Evolutionary conservation across 352 stramenopile species (phyloP).

Genomic region (Globisporangium cystogenes): DNA sequence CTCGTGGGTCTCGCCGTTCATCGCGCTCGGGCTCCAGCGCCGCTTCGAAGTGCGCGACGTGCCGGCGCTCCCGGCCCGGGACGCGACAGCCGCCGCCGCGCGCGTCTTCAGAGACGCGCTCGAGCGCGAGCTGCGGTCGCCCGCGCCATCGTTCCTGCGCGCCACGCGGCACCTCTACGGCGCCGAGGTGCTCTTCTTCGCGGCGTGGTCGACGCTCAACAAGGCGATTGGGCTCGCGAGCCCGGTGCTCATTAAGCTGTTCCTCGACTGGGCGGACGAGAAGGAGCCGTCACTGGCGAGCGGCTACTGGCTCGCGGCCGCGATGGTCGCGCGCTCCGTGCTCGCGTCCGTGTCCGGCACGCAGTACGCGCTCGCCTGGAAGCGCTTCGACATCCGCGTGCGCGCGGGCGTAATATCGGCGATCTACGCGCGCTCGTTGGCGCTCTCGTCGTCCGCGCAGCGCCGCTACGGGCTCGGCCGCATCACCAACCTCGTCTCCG

Average conservation of each 20-base stretch:
- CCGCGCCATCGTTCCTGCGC: conserved; percentile 44
- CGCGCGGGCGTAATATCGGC: conserved; percentile 60
- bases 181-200: conserved; percentile 47
- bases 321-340: conserved; percentile 50
- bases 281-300: conserved; percentile 24
- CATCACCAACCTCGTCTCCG: conserved; percentile 74
- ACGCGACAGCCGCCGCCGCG: conserved; percentile 43
- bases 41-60: conserved; percentile 62
- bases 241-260: conserved; percentile 74
- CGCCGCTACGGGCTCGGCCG: conserved; percentile 38
- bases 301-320: conserved; percentile 52
- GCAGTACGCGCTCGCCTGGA: conserved; percentile 76
- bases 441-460: conserved; percentile 25
- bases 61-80: conserved; percentile 36
- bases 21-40: conserved; percentile 36
- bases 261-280: conserved; percentile 66
- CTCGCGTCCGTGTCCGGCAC: conserved; percentile 57
- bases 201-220: conserved; percentile 63
- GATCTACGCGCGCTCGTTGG: conserved; percentile 60
- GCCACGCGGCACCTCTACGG: conserved; percentile 50
- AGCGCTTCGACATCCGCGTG: conserved; percentile 70
- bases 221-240: conserved; percentile 63
- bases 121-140: conserved; percentile 22
- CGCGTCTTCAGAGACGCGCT: conserved; percentile 36
- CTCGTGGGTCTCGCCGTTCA: conserved; percentile 61